Base-by-base conservation (phyloP, 306 rosid genomes). In the Abrus precatorius region DNA sequence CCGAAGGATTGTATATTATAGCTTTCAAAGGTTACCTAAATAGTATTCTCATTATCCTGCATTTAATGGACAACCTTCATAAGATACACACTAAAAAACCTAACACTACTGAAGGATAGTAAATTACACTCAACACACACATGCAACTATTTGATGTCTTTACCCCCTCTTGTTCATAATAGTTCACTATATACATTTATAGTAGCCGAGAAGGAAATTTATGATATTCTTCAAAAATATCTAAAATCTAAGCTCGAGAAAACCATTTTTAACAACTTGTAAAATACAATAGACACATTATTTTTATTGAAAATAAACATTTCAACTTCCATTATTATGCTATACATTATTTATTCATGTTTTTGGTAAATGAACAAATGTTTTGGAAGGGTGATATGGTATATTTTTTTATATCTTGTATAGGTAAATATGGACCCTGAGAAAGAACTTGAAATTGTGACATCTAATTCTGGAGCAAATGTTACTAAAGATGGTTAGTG, bases 1-100 rank as follows among this genome's bases (percentile, higher is more conserved):
- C 65, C 84, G 44, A 43, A n/a, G 27, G 4, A 48, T 70, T 86
- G 72, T 87, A 89, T 91, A 59, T 66, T 55, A 59, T 40, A 41
- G 86, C 88, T 84, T 76, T 72, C 34, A 56, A 53, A 12, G 65
- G 72, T 27, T 62, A 72, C 78, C 76, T 71, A 1, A 36, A 74
- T 67, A 74, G 44, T 55, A 74, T 7, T 70, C 79, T 53, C 47
- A 77, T 32, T 61, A 56, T 52, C 59, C 85, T 66, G 32, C 59
- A 55, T 54, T 48, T 43, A 6, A 32, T 55, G 27, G 40, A 82
- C 47, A 67, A 63, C 61, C 68, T 30, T 38, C 69, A 77, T 72
- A 33, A 53, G 13, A 76, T 52, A 65, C 71, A 56, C 50, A 67
- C 72, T 60, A 20, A 20, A 12, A 12, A 43, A 29, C 55, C 56